Conservation (phyloP, 2,329 filamentous ascomycete genomes). For the Penicillium olsonii region DNA sequence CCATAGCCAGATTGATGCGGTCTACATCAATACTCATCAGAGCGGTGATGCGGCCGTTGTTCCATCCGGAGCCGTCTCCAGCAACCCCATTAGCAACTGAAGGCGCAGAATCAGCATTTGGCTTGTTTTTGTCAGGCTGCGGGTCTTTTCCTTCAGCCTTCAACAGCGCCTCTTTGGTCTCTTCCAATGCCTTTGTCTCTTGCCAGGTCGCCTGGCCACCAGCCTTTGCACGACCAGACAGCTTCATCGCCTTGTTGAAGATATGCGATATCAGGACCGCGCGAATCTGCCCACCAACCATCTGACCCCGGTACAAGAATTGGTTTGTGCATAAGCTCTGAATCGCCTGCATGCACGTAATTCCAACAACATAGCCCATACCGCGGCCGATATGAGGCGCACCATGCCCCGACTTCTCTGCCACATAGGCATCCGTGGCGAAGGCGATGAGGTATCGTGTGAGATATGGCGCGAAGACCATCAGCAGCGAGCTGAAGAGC, state of each 20-base stretch:
- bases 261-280: conserved; percentile 82
- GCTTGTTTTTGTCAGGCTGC: conserved; percentile 32
- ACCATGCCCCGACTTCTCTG: conserved; percentile 53
- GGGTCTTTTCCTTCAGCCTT: conserved; percentile 35
- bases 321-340: conserved; percentile 84
- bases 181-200: conserved; percentile 47
- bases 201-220: conserved; percentile 65
- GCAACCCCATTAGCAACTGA: conserved; percentile 51
- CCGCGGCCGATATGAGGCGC: conserved; percentile 72
- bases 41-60: conserved; percentile 87
- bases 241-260: conserved; percentile 87
- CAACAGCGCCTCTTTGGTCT: conserved; percentile 44
- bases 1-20: conserved; percentile 83
- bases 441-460: conserved; percentile 86
- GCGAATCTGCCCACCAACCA: conserved; percentile 80
- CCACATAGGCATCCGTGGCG: conserved; percentile 74
- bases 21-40: conserved; percentile 96
- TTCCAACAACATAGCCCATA: conserved; percentile 79
- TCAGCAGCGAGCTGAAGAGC: conserved; percentile 67
- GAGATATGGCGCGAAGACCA: conserved; percentile 82
- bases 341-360: conserved; percentile 80
- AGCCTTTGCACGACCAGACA: conserved; percentile 84
- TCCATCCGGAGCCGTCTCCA: conserved; percentile 80
- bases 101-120: conserved; percentile 40
- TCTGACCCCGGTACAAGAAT: conserved; percentile 90